These are phyloP conservation scores for Mucuna pruriens DNA, from an alignment of 306 rosid species.

Conservation along the genomic window DNA sequence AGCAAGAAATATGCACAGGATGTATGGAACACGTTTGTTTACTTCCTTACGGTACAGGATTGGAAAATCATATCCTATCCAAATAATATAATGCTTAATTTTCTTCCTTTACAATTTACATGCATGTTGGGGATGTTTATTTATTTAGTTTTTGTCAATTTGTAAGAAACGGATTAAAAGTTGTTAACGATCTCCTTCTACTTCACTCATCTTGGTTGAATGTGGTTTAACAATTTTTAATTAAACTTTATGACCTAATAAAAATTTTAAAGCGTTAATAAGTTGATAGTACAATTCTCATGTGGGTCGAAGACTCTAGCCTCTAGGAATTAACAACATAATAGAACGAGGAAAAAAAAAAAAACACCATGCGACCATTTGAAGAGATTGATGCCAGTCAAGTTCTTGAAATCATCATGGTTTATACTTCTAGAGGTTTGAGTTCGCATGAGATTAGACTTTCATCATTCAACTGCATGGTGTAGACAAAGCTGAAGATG, in stretches of 20 bases:
- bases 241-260: neutral
- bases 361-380: neutral
- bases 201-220: neutral
- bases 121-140: neutral
- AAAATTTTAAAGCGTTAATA: neutral
- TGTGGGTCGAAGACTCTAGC: neutral
- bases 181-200: neutral
- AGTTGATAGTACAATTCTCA: neutral
- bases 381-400: neutral
- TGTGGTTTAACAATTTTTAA: neutral
- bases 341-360: neutral
- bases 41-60: neutral
- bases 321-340: neutral
- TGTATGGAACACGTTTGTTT: neutral
- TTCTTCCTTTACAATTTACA: too few relatives aligned
- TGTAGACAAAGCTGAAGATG: neutral
- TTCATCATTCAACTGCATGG: neutral
- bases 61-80: neutral
- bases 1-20: neutral
- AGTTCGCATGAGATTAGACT: neutral
- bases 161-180: neutral
- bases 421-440: neutral
- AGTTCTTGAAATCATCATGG: neutral
- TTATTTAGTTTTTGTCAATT: neutral
- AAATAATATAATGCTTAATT: too few relatives aligned